Percentiles rank a stretch among this genome's conserved stretches.
phyloP scores from a whole-genome alignment of 768 basidiomycete genomes.

The Plicaturopsis crispa region DNA sequence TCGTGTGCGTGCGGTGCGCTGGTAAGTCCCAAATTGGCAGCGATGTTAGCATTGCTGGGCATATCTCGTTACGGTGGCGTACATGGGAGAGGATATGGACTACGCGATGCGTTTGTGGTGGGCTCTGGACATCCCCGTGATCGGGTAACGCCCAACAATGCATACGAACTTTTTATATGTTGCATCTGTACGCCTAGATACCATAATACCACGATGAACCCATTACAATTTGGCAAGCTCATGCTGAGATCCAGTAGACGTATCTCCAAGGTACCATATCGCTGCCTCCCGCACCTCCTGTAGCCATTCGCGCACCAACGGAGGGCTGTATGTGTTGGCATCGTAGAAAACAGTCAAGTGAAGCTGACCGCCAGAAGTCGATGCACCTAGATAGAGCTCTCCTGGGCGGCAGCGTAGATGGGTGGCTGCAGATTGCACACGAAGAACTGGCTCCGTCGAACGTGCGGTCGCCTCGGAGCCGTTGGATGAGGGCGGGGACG shows the following conservation, averaged over 20 bases:
- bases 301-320: slow-evolving; percentile 38
- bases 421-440: not conserved
- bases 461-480: too few species aligned
- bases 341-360: slow-evolving; percentile 30
- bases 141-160: too few species aligned
- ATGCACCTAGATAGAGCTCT: slow-evolving; percentile 41
- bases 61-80: slow-evolving; percentile 40
- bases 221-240: slow-evolving; percentile 2
- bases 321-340: slow-evolving; percentile 35
- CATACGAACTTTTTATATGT: too few species aligned
- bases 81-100: slow-evolving; percentile 62
- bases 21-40: slow-evolving; percentile 42
- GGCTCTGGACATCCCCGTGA: slow-evolving; percentile 59
- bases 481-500: too few species aligned
- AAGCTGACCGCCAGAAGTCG: slow-evolving; percentile 24
- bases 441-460: slow-evolving; percentile 3
- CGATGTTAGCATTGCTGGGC: slow-evolving; percentile 19
- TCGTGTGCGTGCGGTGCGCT: slow-evolving; percentile 58
- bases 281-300: slow-evolving; percentile 30
- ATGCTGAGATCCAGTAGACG: slow-evolving; percentile 13
- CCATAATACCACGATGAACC: not conserved
- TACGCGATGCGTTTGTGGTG: slow-evolving; percentile 63
- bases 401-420: slow-evolving; percentile 34
- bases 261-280: slow-evolving; percentile 21
- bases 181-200: too few species aligned